Base-by-base conservation (phyloP, 345 rosid species). In the Balakata baccata region DNA sequence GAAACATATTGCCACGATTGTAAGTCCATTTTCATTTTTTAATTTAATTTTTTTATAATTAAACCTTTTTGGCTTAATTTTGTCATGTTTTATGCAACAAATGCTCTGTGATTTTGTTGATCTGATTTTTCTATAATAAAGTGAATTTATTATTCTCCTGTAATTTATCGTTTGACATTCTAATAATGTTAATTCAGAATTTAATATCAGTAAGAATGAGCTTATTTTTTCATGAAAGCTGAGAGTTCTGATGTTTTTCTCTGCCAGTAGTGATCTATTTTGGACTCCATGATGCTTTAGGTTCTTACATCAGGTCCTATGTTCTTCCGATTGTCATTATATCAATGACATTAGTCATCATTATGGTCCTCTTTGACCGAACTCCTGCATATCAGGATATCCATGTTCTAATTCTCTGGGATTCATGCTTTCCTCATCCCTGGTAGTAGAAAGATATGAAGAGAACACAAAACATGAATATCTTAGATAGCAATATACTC, bases 1-100 rank as follows among this genome's bases (percentile, higher is more conserved):
- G 99, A 65, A 95, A 95, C 89, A 89, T 93, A 79, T 81, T 95
- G 81, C 99, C 99, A 56, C 89, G 98, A 82, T 76, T 89, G 99
- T 95, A 77, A 87, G 99, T 82, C 45, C 65, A 11, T 58, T 76
- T 73, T 65, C 13, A 18, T 45, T 46, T 34, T 25, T 11, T 7
- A 11, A 54, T 56, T 43, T 43, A 6, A 10, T 8, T 17, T 16
- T 70, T 18, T 56, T 10, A n/a, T 22, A 8, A 9, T 79, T 60
- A 16, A 16, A 43, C 37, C 7, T 29, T 52, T 63, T 66, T 38
- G 25, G 20, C 20, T 46, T 23, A 17, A n/a, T 66, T 64, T 37
- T 9, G 0, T 16, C 16, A 3, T 23, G 1, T 76, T 10, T 51
- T n/a, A 14, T 22, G 29, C 18, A 18, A 64, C 18, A 29, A 23